Base-by-base conservation (phyloP, 2,329 filamentous ascomycete species). In the Aspergillus niger region DNA sequence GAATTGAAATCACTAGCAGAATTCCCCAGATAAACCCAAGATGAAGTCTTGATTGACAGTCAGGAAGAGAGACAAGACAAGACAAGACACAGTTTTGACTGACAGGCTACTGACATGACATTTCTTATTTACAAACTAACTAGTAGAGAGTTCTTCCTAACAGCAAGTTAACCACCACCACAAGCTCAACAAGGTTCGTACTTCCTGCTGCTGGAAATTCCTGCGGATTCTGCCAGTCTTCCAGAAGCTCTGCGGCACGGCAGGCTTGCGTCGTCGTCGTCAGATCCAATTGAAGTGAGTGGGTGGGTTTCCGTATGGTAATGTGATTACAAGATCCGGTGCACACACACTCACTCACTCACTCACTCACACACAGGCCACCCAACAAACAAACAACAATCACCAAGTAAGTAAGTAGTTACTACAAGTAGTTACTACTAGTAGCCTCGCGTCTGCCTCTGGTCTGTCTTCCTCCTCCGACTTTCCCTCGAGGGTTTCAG, bases 221-320 rank as follows among this genome's bases (percentile, higher is more conserved):
- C 41, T 52, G 36, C 24, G 38, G 32, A 58, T 55, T 64, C 63
- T 66, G 53, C 59, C 58, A 63, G 63, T 58, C 66, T 67, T 66
- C 62, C 65, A 67, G 69, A 69, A 69, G 64, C 58, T 67, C 61
- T 36, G 61, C 57, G 59, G 58, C 61, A 64, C 62, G 53, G 60
- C 52, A 44, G 63, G 60, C 60, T 57, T 58, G 63, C 52, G 52
- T 55, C 52, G 52, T 55, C 52, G 44, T 49, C 47, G 47, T 49
- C 47, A 49, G 24, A 20, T 43, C 32, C 32, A 36, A 36, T 36
- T 13, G 32, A 36, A 36, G 11, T 10, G 5, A 5, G 10, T 6
- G 32, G 32, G 32, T 36, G 59, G 36, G 39, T 20, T 32, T 43
- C 22, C 10, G 41, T 44, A 44, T 44, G 28, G 50, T 54, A 43